These are phyloP conservation scores for Penicillium longicatenatum DNA, from an alignment of 495 filamentous ascomycete species.

Conservation along the genomic window DNA sequence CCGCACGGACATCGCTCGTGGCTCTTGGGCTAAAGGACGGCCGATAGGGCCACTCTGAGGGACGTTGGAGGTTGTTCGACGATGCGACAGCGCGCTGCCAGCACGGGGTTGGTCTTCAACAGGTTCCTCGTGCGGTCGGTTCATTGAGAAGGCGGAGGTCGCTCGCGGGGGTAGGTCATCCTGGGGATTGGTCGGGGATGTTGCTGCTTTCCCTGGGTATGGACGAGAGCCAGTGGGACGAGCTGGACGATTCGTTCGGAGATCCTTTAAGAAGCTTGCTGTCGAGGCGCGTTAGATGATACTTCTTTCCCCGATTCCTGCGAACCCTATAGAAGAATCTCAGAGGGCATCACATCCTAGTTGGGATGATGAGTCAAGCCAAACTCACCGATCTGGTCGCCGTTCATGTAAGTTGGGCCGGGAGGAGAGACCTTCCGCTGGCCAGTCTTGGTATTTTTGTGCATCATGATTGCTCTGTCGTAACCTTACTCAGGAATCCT, in stretches of 20 bases:
- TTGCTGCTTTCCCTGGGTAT: conserved; percentile 50
- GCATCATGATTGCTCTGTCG: conserved; percentile 28
- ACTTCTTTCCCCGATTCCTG: not conserved
- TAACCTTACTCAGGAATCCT: not conserved
- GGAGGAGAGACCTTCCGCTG: conserved; percentile 68
- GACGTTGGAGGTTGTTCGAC: conserved; percentile 42
- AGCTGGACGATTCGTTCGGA: conserved; percentile 75
- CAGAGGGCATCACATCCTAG: not conserved
- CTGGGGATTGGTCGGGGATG: conserved; percentile 36
- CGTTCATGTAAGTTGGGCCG: conserved; percentile 79
- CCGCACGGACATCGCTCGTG: conserved; percentile 35
- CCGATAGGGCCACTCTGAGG: conserved; percentile 34
- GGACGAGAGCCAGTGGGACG: conserved; percentile 81
- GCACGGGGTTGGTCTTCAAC: conserved; percentile 42
- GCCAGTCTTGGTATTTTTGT: conserved; percentile 43
- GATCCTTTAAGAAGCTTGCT: conserved; percentile 76
- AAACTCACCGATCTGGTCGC: conserved; percentile 79
- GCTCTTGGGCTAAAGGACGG: conserved; percentile 49
- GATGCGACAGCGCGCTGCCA: conserved; percentile 54
- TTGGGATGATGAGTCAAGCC: conserved; percentile 10
- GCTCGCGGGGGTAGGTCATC: conserved; percentile 46
- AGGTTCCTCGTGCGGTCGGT: conserved; percentile 21
- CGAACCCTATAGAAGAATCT: not conserved
- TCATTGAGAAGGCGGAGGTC: conserved; percentile 48
- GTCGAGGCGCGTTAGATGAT: conserved; percentile 15